phyloP scores from a whole-genome alignment of 352 stramenopile genomes.

The Globisporangium iwayamae region DNA sequence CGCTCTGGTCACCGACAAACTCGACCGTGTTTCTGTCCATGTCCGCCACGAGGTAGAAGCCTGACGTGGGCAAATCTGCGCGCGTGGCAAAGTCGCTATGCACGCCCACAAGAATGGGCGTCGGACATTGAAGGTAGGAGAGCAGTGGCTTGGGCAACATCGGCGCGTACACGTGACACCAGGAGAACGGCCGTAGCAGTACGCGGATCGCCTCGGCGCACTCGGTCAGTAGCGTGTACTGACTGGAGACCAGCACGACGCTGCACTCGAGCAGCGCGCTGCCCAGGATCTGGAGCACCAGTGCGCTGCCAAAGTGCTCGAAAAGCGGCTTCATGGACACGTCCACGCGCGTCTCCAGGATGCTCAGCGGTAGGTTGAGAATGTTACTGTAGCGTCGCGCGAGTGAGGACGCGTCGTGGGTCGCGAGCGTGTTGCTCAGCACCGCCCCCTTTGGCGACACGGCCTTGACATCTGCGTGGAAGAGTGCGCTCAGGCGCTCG shows the following conservation, averaged over 20 bases:
- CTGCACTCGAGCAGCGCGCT: slow-evolving; percentile 86
- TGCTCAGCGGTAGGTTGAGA: slow-evolving; percentile 31
- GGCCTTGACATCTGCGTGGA: slow-evolving; percentile 19
- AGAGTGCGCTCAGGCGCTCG: slow-evolving; percentile 41
- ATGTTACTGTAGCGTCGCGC: slow-evolving; percentile 38
- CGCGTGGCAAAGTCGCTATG: slow-evolving; percentile 67
- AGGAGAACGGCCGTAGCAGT: slow-evolving; percentile 84
- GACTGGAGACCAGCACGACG: slow-evolving; percentile 78
- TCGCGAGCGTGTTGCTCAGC: slow-evolving; percentile 25
- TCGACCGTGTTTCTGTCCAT: slow-evolving; percentile 68
- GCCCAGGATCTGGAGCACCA: slow-evolving; percentile 71
- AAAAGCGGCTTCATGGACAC: slow-evolving; percentile 69
- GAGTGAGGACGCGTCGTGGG: slow-evolving; percentile 29
- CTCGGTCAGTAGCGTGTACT: slow-evolving; percentile 79
- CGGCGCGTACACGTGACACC: slow-evolving; percentile 88
- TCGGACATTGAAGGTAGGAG: slow-evolving; percentile 88
- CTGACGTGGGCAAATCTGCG: slow-evolving; percentile 53
- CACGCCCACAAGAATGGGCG: slow-evolving; percentile 84
- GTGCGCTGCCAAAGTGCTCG: slow-evolving; percentile 58
- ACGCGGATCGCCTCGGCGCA: slow-evolving; percentile 83
- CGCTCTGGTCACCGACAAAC: slow-evolving; percentile 53
- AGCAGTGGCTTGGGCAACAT: slow-evolving; percentile 81
- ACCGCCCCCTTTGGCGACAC: slow-evolving; percentile 10
- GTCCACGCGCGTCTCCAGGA: slow-evolving; percentile 53
- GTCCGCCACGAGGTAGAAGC: slow-evolving; percentile 74